A percentile compares a stretch with the other conserved stretches of the same genome.
These are phyloP conservation scores for Aspergillus eucalypticola DNA, from an alignment of 2,329 filamentous ascomycete species.

Conservation along the genomic window DNA sequence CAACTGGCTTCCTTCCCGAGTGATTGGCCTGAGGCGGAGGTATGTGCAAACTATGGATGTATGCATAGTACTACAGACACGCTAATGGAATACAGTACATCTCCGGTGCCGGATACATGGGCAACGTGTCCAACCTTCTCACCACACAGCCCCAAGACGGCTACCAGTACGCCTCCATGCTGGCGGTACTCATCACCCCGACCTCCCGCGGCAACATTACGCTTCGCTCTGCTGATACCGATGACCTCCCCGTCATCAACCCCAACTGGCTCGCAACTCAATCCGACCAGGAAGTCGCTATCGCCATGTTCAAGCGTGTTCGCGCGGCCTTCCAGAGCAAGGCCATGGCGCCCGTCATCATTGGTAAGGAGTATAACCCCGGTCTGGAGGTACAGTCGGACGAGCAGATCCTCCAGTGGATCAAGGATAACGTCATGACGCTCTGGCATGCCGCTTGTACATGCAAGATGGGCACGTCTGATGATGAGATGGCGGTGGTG, in stretches of 20 bases:
- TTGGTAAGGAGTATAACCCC: conserved; percentile 39
- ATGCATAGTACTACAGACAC: neutral
- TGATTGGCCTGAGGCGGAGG: conserved; percentile 43
- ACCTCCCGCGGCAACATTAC: conserved; percentile 49
- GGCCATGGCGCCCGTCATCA: conserved; percentile 27
- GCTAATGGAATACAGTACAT: conserved; percentile 20
- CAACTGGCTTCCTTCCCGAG: conserved; percentile 26
- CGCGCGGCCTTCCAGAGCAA: conserved; percentile 36
- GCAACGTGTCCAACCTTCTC: conserved; percentile 15
- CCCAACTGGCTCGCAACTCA: conserved; percentile 47
- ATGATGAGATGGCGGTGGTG: conserved; percentile 35
- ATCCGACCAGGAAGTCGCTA: conserved; percentile 45
- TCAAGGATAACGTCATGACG: conserved; percentile 27
- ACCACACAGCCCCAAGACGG: conserved; percentile 20
- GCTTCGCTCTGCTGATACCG: conserved; percentile 38
- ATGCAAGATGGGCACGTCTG: conserved; percentile 39
- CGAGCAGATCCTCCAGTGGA: conserved; percentile 39
- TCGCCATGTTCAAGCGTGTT: conserved; percentile 45
- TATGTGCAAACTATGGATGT: conserved; percentile 5
- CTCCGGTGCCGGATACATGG: conserved; percentile 19
- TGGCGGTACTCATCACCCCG: conserved; percentile 41
- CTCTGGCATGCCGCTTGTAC: conserved; percentile 39
- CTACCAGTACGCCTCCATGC: conserved; percentile 37
- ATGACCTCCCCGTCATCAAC: conserved; percentile 44
- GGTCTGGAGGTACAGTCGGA: conserved; percentile 42